Conservation (phyloP, 495 filamentous ascomycete genomes). For the Chaetomidium leptoderma region DNA sequence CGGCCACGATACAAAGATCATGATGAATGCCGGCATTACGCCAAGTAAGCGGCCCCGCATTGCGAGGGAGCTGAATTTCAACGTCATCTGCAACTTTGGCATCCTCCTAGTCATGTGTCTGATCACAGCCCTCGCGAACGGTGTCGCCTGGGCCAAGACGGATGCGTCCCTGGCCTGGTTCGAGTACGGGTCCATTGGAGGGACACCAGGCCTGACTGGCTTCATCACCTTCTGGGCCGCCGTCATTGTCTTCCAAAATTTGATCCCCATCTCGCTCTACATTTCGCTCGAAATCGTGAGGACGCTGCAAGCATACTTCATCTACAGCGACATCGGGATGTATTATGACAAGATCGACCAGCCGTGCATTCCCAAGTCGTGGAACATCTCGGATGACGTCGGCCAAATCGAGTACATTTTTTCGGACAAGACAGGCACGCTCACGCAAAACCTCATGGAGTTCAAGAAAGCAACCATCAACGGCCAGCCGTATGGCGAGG, state of each 20-base stretch:
- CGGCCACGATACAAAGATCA: constrained; percentile 96
- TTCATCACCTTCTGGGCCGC: constrained; percentile 96
- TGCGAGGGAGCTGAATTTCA: constrained; percentile 90
- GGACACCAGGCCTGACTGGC: constrained; percentile 70
- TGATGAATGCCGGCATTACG: constrained; percentile 98
- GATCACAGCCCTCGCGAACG: constrained; percentile 77
- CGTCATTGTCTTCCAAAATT: constrained; percentile 93
- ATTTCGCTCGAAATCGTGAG: constrained; percentile 96
- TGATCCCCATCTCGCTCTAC: constrained; percentile 97
- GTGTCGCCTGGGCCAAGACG: constrained; percentile 69
- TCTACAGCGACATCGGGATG: constrained; percentile 92
- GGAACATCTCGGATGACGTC: constrained; percentile 98
- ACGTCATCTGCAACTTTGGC: constrained; percentile 94
- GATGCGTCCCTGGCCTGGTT: constrained; percentile 76
- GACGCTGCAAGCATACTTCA: constrained; percentile 91
- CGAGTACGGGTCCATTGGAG: constrained; percentile 81
- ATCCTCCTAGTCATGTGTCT: constrained; percentile 90
- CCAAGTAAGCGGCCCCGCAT: constrained; percentile 91
- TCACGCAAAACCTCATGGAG: constrained; percentile 99
- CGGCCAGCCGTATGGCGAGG: constrained; percentile 90
- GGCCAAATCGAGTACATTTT: constrained; percentile 99
- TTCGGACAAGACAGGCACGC: constrained; percentile 96
- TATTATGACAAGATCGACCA: constrained; percentile 93
- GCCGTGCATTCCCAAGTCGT: constrained; percentile 93
- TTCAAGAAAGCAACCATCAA: constrained; percentile 98